Evolutionary conservation across 2,329 filamentous ascomycete species (phyloP), one percentile per base, ranked within the genome.

Genomic region (Colletotrichum sp.): DNA sequence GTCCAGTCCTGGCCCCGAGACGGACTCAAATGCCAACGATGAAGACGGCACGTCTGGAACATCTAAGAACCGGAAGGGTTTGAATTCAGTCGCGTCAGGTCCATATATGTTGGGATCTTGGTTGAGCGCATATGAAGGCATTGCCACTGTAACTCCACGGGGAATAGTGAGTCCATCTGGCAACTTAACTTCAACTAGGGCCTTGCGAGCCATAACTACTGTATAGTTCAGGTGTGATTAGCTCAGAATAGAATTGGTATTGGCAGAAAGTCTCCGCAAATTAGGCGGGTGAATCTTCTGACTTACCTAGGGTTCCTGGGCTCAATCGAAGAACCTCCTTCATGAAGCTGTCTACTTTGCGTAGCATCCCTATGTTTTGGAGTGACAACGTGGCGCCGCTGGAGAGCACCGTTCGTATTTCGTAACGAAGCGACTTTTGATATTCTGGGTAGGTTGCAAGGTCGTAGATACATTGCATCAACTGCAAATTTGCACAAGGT

Each of bases 201-300:
- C 68, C n/a, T 71, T 71, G 6, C 68, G 68, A n/a, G 68, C 68
- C 68, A 65, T 71, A 6, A 71, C 68, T 25, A 65, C 68, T 71
- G 44, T 5, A 27, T 7, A 27, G 1, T 7, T 34, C 1, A 44
- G 8, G 22, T 27, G 19, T 30, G 30, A 25, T 60, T 30, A 60
- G 57, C 57, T 60, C 27, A 15, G 1, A 60, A 30, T 1, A 11
- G 16, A 44, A 2, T n/a, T 5, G 1, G 13, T 3, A 60, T 19
- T 32, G 59, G n/a, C 30, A 63, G 9, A 12, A 8, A 9, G 9
- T 28, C 16, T 28, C 25, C 19, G 22, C 0, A 60, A 44, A 11
- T 60, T 6, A 13, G 15, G 57, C 4, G 57, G 7, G 6, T 19
- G 11, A 27, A 57, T 27, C 34, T 12, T 6, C 16, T 8, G 22